Conservation (phyloP, 2,329 filamentous ascomycete genomes). For the Fusarium euwallaceae region DNA sequence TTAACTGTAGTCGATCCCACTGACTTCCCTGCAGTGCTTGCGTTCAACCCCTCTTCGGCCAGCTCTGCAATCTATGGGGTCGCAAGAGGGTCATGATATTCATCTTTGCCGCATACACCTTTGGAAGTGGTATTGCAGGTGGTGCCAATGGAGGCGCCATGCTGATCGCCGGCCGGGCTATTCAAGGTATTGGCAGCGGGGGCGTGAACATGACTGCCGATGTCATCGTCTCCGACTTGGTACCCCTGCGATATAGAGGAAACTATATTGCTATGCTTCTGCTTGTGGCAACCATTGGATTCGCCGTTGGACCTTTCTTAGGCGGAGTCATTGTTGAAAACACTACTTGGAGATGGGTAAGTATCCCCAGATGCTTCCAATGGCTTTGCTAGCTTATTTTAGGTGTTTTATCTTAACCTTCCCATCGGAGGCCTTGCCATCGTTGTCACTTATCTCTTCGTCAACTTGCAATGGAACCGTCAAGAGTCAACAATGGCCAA, state of each 20-base stretch:
- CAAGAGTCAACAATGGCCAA: constrained; percentile 43
- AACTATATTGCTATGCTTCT: constrained; percentile 56
- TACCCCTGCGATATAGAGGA: constrained; percentile 62
- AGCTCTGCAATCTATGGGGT: constrained; percentile 67
- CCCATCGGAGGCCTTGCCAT: constrained; percentile 54
- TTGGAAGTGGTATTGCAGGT: constrained; percentile 65
- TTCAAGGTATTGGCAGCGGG: constrained; percentile 59
- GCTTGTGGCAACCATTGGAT: constrained; percentile 51
- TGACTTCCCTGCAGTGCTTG: constrained; percentile 28
- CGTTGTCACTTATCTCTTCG: constrained; percentile 50
- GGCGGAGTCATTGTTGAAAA: constrained; percentile 47
- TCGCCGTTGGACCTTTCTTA: constrained; percentile 51
- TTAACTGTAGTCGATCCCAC: background rate
- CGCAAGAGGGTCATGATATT: constrained; percentile 57
- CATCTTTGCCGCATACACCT: constrained; percentile 60
- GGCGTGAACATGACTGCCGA: constrained; percentile 51
- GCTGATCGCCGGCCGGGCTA: constrained; percentile 56
- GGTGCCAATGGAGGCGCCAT: constrained; percentile 55
- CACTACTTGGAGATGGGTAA: constrained; percentile 57
- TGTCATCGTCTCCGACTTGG: constrained; percentile 58
- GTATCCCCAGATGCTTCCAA: background rate
- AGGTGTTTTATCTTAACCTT: constrained; percentile 61
- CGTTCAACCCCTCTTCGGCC: constrained; percentile 64
- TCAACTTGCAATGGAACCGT: constrained; percentile 53
- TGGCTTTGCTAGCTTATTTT: background rate